Base-by-base conservation (phyloP, 306 rosid genomes). In the Purshia tridentata region DNA sequence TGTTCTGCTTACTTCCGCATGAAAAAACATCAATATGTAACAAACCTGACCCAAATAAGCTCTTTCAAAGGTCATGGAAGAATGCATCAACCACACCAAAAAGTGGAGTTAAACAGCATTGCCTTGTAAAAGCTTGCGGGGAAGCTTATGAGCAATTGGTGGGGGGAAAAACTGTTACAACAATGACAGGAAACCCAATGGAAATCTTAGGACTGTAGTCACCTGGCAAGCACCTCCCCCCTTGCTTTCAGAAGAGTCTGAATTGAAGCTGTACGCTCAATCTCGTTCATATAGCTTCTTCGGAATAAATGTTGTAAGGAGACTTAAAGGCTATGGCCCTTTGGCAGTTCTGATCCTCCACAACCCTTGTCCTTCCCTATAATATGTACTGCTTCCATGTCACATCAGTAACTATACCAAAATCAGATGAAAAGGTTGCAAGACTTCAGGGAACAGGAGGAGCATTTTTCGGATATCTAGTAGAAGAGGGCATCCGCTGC, bases 391-490 rank as follows among this genome's bases (percentile, higher is more conserved):
- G 81, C 72, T 58, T 69, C 78, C 76, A 81, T 72, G 84, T 69
- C 79, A 67, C 81, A 65, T 63, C 71, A 68, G 61, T 68, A 19
- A 80, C 86, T 77, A 65, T 78, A 71, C 80, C 82, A 72, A 75
- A 78, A 62, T 64, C 66, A 77, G 78, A 84, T 74, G 78, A 76
- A 77, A 73, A 75, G 53, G 65, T 10, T 3, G 15, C 23, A 41
- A 59, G 68, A 74, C 66, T 71, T 94, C 92, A 94, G 52, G 97
- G 95, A 84, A 89, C 90, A 40, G 91, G 86, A 56, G 97, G 90
- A 49, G 97, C 89, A 76, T 94, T 91, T 86, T 86, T 84, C 14
- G 95, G 86, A 88, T 86, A 88, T 87, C 97, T 90, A 44, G 85
- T 84, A 40, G 97, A 85, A 10, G 98, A 86, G 0, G 98, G 88